Conservation (phyloP, 2,329 filamentous ascomycete species). For the Aureobasidium pullulans region DNA sequence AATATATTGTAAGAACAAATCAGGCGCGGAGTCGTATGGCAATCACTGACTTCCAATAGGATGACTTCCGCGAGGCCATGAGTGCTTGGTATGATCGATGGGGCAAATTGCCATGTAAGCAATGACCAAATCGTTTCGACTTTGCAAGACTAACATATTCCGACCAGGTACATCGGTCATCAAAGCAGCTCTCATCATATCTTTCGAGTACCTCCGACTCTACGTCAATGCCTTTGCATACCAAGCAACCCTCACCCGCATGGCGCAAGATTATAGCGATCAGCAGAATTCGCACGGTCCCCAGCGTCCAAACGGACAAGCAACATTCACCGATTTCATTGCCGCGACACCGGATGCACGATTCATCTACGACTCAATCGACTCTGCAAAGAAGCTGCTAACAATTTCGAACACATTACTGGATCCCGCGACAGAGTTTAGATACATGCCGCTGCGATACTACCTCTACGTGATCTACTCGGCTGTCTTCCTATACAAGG, state of each 20-base stretch:
- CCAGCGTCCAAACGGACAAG: slow-evolving; percentile 23
- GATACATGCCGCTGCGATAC: slow-evolving; percentile 58
- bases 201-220: slow-evolving; percentile 57
- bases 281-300: slow-evolving; percentile 29
- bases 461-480: slow-evolving; percentile 58
- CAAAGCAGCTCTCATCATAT: slow-evolving; percentile 53
- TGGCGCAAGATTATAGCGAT: slow-evolving; percentile 36
- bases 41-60: slow-evolving; percentile 12
- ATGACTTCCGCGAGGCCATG: slow-evolving; percentile 27
- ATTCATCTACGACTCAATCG: slow-evolving; percentile 60
- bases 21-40: not conserved
- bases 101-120: slow-evolving; percentile 22
- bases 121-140: not conserved
- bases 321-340: slow-evolving; percentile 44
- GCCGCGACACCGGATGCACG: slow-evolving; percentile 55
- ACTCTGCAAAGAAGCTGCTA: slow-evolving; percentile 56
- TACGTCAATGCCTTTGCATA: slow-evolving; percentile 63
- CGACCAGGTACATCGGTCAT: slow-evolving; percentile 49
- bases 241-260: slow-evolving; percentile 36
- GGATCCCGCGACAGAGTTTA: slow-evolving; percentile 50
- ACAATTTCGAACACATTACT: slow-evolving; percentile 53
- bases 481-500: slow-evolving; percentile 59
- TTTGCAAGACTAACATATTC: not conserved
- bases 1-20: slow-evolving; percentile 22
- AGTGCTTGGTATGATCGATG: slow-evolving; percentile 27